phyloP scores from a whole-genome alignment of 1,284 basidiomycete genomes.

The Phellopilus nigrolimitatus region DNA sequence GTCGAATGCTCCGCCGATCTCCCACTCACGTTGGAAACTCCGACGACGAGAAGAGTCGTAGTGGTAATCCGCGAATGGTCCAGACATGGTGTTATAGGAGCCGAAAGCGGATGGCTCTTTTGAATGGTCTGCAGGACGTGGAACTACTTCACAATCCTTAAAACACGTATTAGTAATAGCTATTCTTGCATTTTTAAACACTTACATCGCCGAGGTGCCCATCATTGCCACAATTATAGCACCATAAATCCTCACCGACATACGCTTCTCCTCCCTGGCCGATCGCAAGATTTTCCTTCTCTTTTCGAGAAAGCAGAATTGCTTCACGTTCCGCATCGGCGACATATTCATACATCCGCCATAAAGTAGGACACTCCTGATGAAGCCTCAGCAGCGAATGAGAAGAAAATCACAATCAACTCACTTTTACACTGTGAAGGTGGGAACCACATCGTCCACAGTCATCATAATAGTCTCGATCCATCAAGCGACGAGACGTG shows the following conservation, averaged over 20 bases:
- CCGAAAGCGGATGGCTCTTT: constrained; percentile 75
- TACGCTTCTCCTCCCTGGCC: constrained; percentile 78
- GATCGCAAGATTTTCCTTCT: constrained; percentile 43
- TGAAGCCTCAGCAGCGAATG: constrained; percentile 1
- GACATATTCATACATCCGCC: constrained; percentile 83
- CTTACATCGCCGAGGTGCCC: constrained; percentile 88
- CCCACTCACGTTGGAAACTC: constrained; percentile 34
- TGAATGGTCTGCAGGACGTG: constrained; percentile 45
- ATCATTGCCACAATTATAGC: constrained; percentile 79
- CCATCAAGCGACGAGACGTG: constrained; percentile 27
- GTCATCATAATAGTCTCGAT: constrained; percentile 40
- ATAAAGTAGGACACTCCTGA: constrained; percentile 79
- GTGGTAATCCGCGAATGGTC: constrained; percentile 66
- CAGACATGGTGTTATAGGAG: constrained; percentile 56
- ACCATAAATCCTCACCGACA: constrained; percentile 71
- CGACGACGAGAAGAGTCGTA: constrained; percentile 26
- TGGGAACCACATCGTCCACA: constrained; percentile 76
- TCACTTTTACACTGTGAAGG: constrained; percentile 64
- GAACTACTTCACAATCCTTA: constrained; percentile 67
- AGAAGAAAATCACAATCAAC: constrained; percentile 24
- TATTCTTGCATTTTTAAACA: constrained; percentile 20
- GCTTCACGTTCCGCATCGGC: constrained; percentile 47
- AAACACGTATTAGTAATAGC: constrained; percentile 2
- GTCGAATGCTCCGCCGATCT: constrained; percentile 28
- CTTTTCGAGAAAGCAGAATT: constrained; percentile 45